Evolutionary conservation across 2,329 filamentous ascomycete genomes (phyloP).

Genomic region (Arachnopeziza araneosa): DNA sequence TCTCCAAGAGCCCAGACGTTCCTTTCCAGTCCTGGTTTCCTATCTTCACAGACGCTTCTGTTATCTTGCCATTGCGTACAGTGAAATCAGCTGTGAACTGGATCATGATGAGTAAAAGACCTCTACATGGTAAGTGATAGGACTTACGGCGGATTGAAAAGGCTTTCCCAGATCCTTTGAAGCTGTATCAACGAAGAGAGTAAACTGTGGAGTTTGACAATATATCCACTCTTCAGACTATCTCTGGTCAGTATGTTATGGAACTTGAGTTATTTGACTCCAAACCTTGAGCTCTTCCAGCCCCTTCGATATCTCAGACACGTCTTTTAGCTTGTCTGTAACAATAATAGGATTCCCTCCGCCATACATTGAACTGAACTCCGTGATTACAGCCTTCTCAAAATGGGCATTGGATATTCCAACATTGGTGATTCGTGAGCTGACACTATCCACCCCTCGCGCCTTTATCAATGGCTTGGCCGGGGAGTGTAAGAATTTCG

Average conservation of each 20-base stretch:
- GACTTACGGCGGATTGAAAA: background rate
- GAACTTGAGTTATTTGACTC: background rate
- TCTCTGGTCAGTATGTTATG: conserved; percentile 22
- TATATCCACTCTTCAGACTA: conserved; percentile 71
- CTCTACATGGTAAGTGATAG: background rate
- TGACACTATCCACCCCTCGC: conserved; percentile 85
- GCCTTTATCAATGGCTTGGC: conserved; percentile 71
- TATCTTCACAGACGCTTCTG: conserved; percentile 8
- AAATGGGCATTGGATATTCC: conserved; percentile 47
- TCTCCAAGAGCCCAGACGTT: background rate
- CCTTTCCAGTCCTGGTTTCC: background rate
- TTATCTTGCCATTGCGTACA: conserved; percentile 20
- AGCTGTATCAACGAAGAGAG: conserved; percentile 58
- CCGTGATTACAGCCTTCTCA: conserved; percentile 49
- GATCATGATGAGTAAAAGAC: background rate
- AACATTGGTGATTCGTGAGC: conserved; percentile 78
- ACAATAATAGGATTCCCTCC: conserved; percentile 30
- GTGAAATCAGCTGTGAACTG: conserved; percentile 17
- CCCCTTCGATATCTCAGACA: conserved; percentile 52
- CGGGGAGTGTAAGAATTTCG: conserved; percentile 69
- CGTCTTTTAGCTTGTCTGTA: conserved; percentile 31
- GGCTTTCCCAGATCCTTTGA: conserved; percentile 33
- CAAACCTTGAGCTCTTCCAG: conserved; percentile 56
- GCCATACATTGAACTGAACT: conserved; percentile 66
- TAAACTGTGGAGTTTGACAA: conserved; percentile 80